Base-by-base conservation (phyloP, 2,329 filamentous ascomycete genomes). In the Karstenula rhodostoma region DNA sequence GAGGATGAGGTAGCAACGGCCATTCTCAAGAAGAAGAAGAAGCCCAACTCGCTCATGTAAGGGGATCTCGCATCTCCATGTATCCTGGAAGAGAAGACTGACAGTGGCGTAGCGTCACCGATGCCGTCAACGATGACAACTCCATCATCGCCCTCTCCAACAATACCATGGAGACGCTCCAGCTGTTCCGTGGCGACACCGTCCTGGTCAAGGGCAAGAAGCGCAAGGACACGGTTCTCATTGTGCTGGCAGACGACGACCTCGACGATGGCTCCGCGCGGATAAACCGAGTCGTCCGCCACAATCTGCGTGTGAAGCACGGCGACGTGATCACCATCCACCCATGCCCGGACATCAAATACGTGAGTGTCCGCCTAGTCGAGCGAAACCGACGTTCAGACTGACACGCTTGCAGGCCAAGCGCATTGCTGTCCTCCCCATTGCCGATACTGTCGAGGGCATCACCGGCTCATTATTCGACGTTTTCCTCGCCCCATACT, bases 1-100 rank as follows among this genome's bases (percentile, higher is more conserved):
- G 89, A 93, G 74, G 92, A 97, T 79, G 95, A 97, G 78, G 93
- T 90, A 64, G 89, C 95, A 56, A 99, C 95, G 48, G 95, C 95
- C 70, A 99, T 99, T 73, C 88, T 99, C 76, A 98, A 97, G 86
- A 98, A 98, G 88, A 99, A 99, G 91, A 99, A 99, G 94, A 99
- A 99, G 92, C 94, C 94, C 73, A 99, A 99, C 83, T 96, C 94
- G 77, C 83, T 99, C 80, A 96, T 99, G 93, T 96, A 86, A 80
- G 90, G 80, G 71, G 7, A 25, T 25, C 1, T 27, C 67, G 47
- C 62, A 47, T 42, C 12, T 15, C 12, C 0, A 25, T 5, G 10
- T 8, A 33, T 3, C 23, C 42, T 27, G 17, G 48, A 10, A 42
- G 57, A 44, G 47, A 29, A 58, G 62, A 63, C 73, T 82, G 64